A percentile compares a stretch with the other conserved stretches of the same genome.
Conservation (phyloP, 108 stramenopile species). For the Cyclotella cryptica region DNA sequence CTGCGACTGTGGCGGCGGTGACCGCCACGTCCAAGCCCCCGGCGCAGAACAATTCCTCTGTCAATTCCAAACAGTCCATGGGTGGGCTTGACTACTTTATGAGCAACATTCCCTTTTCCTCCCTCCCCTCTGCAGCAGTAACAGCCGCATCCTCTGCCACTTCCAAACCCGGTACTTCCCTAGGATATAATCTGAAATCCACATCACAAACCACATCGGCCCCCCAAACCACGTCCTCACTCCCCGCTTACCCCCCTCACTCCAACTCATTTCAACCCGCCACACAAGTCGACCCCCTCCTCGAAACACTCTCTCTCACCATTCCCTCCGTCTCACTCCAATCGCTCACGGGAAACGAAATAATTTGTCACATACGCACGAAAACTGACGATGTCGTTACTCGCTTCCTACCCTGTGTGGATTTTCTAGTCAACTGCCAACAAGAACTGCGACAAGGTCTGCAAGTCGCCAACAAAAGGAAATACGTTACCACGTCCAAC, state of each 20-base stretch:
- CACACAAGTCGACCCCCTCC: constrained; percentile 50
- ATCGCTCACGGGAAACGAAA: constrained; percentile 66
- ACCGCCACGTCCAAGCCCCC: background rate
- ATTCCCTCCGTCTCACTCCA: constrained; percentile 67
- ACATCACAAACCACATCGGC: background rate
- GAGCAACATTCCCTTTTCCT: background rate
- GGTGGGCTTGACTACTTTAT: background rate
- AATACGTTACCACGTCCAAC: constrained; percentile 1
- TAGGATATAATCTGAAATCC: background rate
- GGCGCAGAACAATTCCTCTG: background rate
- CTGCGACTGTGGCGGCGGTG: background rate
- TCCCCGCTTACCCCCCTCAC: constrained; percentile 5
- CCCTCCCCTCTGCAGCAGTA: constrained; percentile 1
- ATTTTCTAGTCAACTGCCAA: constrained; percentile 89
- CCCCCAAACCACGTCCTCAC: background rate
- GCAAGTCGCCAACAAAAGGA: constrained; percentile 53
- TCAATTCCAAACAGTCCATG: background rate
- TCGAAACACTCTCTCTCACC: constrained; percentile 42
- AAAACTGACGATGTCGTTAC: constrained; percentile 76
- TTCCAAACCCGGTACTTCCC: background rate
- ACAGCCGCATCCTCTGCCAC: background rate
- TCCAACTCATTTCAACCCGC: constrained; percentile 44
- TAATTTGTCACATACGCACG: constrained; percentile 57
- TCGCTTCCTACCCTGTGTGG: constrained; percentile 82
- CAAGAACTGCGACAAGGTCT: constrained; percentile 86